Percentiles rank a stretch among this genome's conserved stretches.
Evolutionary conservation across 805 yeast genomes (phyloP).

Genomic region (Teunomyces funiuensis): DNA sequence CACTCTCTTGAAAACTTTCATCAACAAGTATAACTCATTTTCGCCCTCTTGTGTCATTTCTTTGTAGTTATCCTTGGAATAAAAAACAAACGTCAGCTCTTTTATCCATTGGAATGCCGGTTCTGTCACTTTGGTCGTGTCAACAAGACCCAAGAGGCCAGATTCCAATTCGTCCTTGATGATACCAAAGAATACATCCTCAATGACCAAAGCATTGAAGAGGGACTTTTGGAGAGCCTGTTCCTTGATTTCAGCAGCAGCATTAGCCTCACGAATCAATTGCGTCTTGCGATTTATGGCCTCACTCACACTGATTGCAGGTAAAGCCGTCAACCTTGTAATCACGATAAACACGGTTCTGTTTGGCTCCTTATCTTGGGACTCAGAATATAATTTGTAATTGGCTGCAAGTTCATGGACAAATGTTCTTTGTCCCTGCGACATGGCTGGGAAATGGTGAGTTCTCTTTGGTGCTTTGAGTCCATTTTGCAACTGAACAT

Average conservation of each 20-base stretch:
- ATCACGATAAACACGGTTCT: conserved; percentile 65
- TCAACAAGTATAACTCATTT: conserved; percentile 40
- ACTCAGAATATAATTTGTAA: conserved; percentile 60
- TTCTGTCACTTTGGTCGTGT: conserved; percentile 21
- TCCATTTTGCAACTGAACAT: conserved; percentile 17
- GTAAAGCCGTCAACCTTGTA: conserved; percentile 34
- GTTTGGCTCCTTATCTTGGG: conserved; percentile 81
- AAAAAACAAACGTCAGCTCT: conserved; percentile 42
- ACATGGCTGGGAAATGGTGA: conserved; percentile 74
- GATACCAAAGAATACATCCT: conserved; percentile 54
- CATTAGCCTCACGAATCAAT: conserved; percentile 19
- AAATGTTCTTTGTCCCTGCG: conserved; percentile 63
- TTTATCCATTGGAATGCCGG: conserved; percentile 40
- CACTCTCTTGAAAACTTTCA: conserved; percentile 30
- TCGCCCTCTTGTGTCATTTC: conserved; percentile 40
- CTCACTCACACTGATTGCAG: conserved; percentile 47
- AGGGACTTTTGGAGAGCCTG: conserved; percentile 27
- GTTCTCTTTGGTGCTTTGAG: conserved; percentile 28
- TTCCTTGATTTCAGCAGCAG: conserved; percentile 19
- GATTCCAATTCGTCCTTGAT: conserved; percentile 45
- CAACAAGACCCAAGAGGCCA: conserved; percentile 23
- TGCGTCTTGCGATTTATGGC: conserved; percentile 28
- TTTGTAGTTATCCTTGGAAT: conserved; percentile 33
- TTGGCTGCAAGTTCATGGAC: conserved; percentile 65
- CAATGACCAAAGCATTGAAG: conserved; percentile 56